These are phyloP conservation scores for Myriosclerotinia scirpicola DNA, from an alignment of 2,329 filamentous ascomycete species.

Conservation along the genomic window DNA sequence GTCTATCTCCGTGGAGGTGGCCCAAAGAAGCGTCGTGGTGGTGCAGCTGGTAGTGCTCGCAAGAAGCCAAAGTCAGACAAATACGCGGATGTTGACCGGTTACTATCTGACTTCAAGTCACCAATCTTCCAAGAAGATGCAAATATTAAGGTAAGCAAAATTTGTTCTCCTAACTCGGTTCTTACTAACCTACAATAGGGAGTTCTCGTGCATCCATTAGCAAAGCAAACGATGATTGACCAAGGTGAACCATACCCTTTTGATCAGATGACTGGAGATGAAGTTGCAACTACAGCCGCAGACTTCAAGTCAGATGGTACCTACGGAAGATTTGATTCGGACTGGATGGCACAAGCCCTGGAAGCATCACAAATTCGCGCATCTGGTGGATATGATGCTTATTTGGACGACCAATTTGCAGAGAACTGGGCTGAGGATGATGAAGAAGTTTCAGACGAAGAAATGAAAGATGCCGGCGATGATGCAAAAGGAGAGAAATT, in stretches of 20 bases:
- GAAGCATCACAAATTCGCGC: conserved; percentile 52
- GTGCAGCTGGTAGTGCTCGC: background rate
- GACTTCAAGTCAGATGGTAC: conserved; percentile 56
- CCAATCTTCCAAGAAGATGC: conserved; percentile 22
- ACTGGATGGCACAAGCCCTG: conserved; percentile 56
- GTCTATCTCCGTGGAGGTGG: conserved; percentile 14
- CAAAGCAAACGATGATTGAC: background rate
- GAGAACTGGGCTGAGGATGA: conserved; percentile 29
- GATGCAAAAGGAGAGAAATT: background rate
- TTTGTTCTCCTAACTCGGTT: background rate
- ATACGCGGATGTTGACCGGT: conserved; percentile 15
- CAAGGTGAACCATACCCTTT: conserved; percentile 15
- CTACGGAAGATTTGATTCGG: conserved; percentile 55
- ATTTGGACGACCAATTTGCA: conserved; percentile 53
- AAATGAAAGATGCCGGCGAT: background rate
- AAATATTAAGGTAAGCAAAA: conserved; percentile 23
- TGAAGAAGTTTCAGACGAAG: conserved; percentile 18
- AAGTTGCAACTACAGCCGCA: conserved; percentile 52
- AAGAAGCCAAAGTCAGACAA: conserved; percentile 22
- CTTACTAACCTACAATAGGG: background rate
- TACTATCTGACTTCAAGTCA: conserved; percentile 21
- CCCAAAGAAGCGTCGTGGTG: conserved; percentile 16
- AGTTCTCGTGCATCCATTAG: conserved; percentile 5
- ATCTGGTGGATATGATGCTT: conserved; percentile 56
- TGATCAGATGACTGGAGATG: conserved; percentile 17